Base-by-base conservation (phyloP, 306 rosid species). In the Fragaria iinumae region DNA sequence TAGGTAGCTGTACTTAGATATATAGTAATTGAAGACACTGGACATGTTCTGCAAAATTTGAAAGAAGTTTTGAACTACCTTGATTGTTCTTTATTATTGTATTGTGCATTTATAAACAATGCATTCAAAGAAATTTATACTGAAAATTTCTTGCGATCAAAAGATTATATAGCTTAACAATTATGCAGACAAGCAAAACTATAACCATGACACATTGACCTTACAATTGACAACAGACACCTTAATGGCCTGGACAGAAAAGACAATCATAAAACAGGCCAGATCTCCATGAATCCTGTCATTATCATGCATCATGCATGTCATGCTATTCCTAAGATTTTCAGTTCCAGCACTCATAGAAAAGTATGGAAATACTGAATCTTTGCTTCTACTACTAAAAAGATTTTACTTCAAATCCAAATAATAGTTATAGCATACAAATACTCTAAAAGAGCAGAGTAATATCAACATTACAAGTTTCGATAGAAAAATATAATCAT, bases 21-120 rank as follows among this genome's bases (percentile, higher is more conserved):
- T 44, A 79, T 74, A 48, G 70, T 21, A 50, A 17, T 80, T 48
- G 63, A 77, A 78, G 79, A 55, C 34, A 64, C 57, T 55, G 45
- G 65, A 49, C 25, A n/a, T 13, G 67, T 27, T 80, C 62, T 47
- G 39, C 11, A 53, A 43, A 50, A 32, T 47, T 34, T 56, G 10
- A 68, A 59, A 36, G 10, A 12, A 47, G 1, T 50, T 62, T 16
- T 34, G 7, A 57, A 65, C 69, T 57, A 20, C 52, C 3, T 12
- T 36, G 39, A 13, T 36, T 49, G 72, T 50, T 10, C 57, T 60
- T 49, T 36, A 38, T 55, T 34, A 18, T 32, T 29, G 16, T 34
- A 18, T 32, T 29, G 16, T 43, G 16, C 68, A 23, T 34, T 8
- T 16, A 59, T 1, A 69, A 69, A 36, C 21, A 17, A 75, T 60